Evolutionary conservation across 2,329 filamentous ascomycete species (phyloP), one percentile per base, ranked within the genome.

Genomic region (Stachybotrys chlorohalonatus): DNA sequence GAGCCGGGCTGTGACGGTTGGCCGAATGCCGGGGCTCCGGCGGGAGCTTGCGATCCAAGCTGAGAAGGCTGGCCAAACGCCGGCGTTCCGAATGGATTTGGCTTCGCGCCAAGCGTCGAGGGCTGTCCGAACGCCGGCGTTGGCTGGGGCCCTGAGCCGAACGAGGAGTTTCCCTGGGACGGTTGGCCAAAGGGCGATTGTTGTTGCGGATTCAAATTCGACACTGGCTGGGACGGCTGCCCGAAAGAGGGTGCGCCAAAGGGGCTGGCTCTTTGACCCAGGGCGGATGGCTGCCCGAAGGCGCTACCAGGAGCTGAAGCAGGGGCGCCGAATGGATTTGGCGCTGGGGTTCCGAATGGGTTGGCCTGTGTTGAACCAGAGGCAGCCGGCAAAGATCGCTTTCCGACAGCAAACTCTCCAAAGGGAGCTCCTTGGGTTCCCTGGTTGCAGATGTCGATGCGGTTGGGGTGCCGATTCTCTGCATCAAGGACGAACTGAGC

Each of bases 401-500:
- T 72, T 42, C 73, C 73, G 9, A 72, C 70, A 0, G 68, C 64
- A 57, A 81, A 82, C 51, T 72, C 66, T 49, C 75, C 75, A 54
- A 71, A 75, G 0, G 73, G 72, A 7, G 69, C 70, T n/a, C 72
- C 69, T n/a, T 73, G 69, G 0, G 65, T 74, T 50, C 70, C 71
- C 59, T 76, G 71, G 54, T 76, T 73, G 67, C 80, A 81, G 17
- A 85, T 75, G 59, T 92, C 87, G 53, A 80, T 73, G 47, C 90
- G 80, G 64, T 94, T 95, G 1, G 89, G 89, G 62, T 90, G 89
- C 47, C 83, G 81, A 53, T 88, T 83, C 53, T 80, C 82, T 24
- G 80, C 82, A 6, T 83, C 78, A 9, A 85, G 64, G 13, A 94
- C 73, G 64, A 86, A 94, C 54, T 84, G 79, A 49, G 88, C 77